Conservation (phyloP, 2,329 filamentous ascomycete genomes). For the Verticillium alfalfae region DNA sequence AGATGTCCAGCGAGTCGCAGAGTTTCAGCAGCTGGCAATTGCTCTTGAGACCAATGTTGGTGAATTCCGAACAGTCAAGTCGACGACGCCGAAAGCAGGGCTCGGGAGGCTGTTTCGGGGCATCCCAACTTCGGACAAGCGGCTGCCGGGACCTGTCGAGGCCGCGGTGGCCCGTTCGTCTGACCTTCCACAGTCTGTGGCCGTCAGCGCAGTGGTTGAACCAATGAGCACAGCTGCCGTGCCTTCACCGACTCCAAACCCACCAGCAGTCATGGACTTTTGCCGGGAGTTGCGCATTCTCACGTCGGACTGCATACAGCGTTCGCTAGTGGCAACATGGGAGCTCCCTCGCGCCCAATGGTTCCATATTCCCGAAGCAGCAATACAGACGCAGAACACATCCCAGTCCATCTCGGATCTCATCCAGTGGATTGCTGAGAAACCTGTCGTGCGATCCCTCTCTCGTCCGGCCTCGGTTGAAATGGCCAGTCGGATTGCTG, state of each 20-base stretch:
- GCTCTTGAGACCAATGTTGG: neutral
- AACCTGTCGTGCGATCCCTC: slow-evolving; percentile 2
- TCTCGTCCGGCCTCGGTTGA: neutral
- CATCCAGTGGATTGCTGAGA: slow-evolving; percentile 4
- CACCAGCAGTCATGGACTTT: neutral
- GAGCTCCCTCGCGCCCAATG: neutral
- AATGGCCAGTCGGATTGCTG: slow-evolving; percentile 1
- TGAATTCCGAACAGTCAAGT: neutral
- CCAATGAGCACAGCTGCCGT: neutral
- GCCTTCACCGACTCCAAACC: neutral
- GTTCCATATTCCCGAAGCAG: neutral
- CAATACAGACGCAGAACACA: neutral
- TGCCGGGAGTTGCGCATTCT: neutral
- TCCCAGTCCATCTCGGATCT: neutral
- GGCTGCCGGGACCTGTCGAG: neutral
- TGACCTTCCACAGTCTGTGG: neutral
- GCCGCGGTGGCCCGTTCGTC: neutral
- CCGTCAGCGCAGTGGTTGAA: neutral
- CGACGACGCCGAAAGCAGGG: neutral
- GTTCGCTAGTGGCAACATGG: neutral
- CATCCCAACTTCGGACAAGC: neutral
- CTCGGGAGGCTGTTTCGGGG: neutral
- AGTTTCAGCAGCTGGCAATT: neutral
- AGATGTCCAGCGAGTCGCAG: neutral
- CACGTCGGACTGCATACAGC: neutral